Evolutionary conservation across 2,329 filamentous ascomycete species (phyloP).

Genomic region (Cladosporium phlei): DNA sequence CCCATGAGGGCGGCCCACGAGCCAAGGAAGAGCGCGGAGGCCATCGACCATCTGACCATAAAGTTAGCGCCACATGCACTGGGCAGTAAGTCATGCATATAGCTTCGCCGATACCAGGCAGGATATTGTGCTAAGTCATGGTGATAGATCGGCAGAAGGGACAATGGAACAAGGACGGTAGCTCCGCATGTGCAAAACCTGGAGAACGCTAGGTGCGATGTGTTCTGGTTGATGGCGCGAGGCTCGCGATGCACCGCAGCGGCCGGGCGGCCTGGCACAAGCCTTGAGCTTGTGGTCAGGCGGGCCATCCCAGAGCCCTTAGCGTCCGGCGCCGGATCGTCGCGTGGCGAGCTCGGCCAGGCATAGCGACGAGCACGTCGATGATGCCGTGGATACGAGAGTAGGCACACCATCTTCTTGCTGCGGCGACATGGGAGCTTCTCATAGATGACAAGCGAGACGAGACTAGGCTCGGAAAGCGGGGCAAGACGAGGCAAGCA

Average conservation of each 20-base stretch:
- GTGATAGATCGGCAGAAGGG: slow-evolving; percentile 11
- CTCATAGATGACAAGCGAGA: slow-evolving; percentile 5
- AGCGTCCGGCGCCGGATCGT: slow-evolving; percentile 24
- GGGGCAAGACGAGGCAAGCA: slow-evolving; percentile 6
- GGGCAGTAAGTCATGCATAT: slow-evolving; percentile 9
- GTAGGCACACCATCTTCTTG: slow-evolving; percentile 12
- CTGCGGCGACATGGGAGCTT: slow-evolving; percentile 10
- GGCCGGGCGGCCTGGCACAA: slow-evolving; percentile 13
- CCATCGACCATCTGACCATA: slow-evolving; percentile 77
- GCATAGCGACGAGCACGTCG: slow-evolving; percentile 1
- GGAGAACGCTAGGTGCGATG: slow-evolving; percentile 10
- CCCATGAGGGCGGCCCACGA: slow-evolving; percentile 97
- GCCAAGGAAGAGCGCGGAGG: slow-evolving; percentile 80
- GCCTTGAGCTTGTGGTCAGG: slow-evolving; percentile 30
- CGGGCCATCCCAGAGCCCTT: slow-evolving; percentile 28
- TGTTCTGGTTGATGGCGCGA: slow-evolving; percentile 5
- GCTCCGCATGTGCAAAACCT: slow-evolving; percentile 11
- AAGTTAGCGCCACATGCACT: slow-evolving; percentile 13
- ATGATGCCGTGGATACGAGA: slow-evolving; percentile 15
- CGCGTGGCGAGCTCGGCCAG: slow-evolving; percentile 22
- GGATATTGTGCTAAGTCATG: slow-evolving; percentile 11
- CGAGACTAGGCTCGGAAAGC: slow-evolving; percentile 6
- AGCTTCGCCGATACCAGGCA: slow-evolving; percentile 4
- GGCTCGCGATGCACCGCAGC: slow-evolving; percentile 7
- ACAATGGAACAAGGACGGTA: slow-evolving; percentile 10